phyloP scores from a whole-genome alignment of 2,329 filamentous ascomycete species.

The Hypoxylon rubiginosum region DNA sequence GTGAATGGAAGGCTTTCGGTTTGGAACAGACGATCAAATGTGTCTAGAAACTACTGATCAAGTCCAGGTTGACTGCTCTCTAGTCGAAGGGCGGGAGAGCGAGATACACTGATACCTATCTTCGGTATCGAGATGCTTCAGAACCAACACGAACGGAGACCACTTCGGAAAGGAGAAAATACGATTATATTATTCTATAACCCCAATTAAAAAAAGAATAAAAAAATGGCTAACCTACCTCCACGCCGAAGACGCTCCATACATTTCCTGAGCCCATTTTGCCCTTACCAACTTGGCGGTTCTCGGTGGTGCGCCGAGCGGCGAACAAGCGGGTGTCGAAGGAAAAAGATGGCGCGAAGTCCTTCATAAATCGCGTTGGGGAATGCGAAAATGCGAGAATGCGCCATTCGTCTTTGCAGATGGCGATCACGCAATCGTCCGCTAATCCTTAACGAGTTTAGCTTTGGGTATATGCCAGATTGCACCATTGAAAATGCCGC shows the following conservation, averaged over 20 bases:
- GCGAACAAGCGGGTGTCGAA: constrained; percentile 41
- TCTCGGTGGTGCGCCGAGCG: constrained; percentile 40
- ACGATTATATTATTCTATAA: constrained; percentile 21
- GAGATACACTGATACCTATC: constrained; percentile 20
- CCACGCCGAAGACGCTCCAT: constrained; percentile 47
- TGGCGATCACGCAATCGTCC: constrained; percentile 45
- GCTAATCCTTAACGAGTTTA: constrained; percentile 34
- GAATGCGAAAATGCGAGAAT: constrained; percentile 30
- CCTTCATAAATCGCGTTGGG: constrained; percentile 30
- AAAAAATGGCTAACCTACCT: constrained; percentile 41
- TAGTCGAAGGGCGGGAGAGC: constrained; percentile 1
- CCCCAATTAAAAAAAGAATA: constrained; percentile 28
- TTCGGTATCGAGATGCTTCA: constrained; percentile 21
- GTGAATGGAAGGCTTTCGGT: constrained; percentile 14
- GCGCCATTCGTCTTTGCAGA: constrained; percentile 45
- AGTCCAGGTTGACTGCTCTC: constrained; percentile 10
- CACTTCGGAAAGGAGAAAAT: constrained; percentile 20
- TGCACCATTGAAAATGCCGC: constrained; percentile 32
- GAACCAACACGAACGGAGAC: constrained; percentile 24
- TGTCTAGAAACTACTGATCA: constrained; percentile 13
- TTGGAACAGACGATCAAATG: constrained; percentile 25
- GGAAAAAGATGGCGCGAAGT: constrained; percentile 35
- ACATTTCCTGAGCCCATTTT: constrained; percentile 44
- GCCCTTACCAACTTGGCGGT: constrained; percentile 38
- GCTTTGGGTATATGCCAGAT: constrained; percentile 23